A percentile compares a stretch with the other conserved stretches of the same genome.
Conservation (phyloP, 2,329 filamentous ascomycete genomes). For the Trichoderma sp. region DNA sequence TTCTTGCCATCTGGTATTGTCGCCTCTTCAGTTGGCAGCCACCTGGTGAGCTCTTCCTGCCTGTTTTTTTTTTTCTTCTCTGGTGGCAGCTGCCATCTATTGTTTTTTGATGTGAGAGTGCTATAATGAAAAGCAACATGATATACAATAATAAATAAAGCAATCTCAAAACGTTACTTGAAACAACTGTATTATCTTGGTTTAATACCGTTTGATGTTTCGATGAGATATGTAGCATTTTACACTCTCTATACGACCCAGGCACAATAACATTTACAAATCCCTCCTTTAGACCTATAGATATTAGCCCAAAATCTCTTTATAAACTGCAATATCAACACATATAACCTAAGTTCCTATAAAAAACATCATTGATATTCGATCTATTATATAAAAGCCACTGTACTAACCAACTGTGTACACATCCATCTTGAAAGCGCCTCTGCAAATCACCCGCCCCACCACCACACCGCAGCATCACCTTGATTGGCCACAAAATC, state of each 20-base stretch:
- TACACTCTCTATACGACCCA: not conserved
- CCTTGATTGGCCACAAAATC: not conserved
- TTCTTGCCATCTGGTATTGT: not conserved
- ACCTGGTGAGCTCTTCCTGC: not conserved
- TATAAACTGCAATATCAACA: not conserved
- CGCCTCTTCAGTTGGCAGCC: not conserved
- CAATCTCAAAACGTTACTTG: not conserved
- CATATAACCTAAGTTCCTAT: not conserved
- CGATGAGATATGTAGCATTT: not conserved
- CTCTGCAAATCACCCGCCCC: not conserved
- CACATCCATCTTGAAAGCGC: not conserved
- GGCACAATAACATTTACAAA: not conserved
- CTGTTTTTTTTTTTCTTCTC: not conserved
- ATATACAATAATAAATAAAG: not conserved
- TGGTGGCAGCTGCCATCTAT: not conserved
- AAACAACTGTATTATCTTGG: not conserved
- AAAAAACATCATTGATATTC: not conserved
- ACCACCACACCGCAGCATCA: not conserved
- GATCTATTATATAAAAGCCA: not conserved
- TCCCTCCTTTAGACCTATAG: not conserved
- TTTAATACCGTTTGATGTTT: not conserved
- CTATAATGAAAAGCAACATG: rapidly evolving
- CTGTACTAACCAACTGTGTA: not conserved
- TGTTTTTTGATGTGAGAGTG: no score
- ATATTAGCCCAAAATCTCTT: not conserved